Base-by-base conservation (phyloP, 208 protist genomes). In the Strigomonas culicis region DNA sequence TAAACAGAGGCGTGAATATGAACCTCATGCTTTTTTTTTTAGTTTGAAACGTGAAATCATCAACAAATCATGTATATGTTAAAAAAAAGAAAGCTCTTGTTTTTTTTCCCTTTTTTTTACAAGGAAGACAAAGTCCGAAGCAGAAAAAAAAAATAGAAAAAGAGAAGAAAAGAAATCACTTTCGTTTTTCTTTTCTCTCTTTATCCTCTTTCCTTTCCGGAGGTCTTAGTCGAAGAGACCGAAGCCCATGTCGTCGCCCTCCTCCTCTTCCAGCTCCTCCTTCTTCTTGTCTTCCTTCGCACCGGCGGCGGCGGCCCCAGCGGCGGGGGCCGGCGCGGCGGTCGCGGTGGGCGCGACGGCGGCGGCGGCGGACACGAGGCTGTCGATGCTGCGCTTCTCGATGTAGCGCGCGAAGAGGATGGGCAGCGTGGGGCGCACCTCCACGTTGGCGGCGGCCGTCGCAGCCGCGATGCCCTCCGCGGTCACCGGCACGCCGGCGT, bases 341-440 rank as follows among this genome's bases (percentile, higher is more conserved):
- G 70, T 77, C 1, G 75, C 84, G 25, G 77, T 49, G 31, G 83
- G 80, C 31, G 80, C 77, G 15, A 70, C 62, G 24, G 83, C 65
- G 13, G 78, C 65, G 30, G 80, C 84, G 11, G 82, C 80, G 39
- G 75, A 72, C 44, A 91, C 71, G 30, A 96, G 82, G 31, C 63
- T 51, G 47, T 86, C 86, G 36, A 96, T 70, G 13, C 77, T 71
- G 76, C 92, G 84, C 74, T 84, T 90, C 79, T 93, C 72, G 50
- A 93, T 76, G 75, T 90, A 92, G 70, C 85, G 82, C 25, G 82
- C 59, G 66, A 93, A 93, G 74, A 93, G 50, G 70, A 90, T 91
- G 70, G 84, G 82, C 62, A 90, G 77, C 25, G 84, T 92, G 61
- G 78, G 64, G 68, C 81, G 76, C 52, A 94, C 84, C 55, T 66